phyloP scores from a whole-genome alignment of 257 asterid species.

The Penstemon davidsonii region DNA sequence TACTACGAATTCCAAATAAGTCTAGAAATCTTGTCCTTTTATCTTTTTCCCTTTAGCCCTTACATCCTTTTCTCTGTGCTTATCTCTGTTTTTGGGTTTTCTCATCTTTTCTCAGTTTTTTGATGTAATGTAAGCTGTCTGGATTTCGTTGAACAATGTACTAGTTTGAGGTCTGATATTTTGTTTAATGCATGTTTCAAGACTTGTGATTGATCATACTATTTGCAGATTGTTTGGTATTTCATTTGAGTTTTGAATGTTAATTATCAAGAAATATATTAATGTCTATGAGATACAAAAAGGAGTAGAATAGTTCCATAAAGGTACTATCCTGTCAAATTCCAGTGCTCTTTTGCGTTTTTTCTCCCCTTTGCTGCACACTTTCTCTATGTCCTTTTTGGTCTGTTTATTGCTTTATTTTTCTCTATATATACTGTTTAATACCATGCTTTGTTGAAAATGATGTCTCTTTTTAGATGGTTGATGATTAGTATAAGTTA shows the following conservation, averaged over 20 bases:
- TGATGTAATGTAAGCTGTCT: background rate
- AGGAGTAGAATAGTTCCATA: background rate
- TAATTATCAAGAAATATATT: background rate
- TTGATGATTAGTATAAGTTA: background rate
- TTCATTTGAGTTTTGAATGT: constrained; percentile 5
- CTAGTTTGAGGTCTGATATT: background rate
- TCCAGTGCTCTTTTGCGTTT: too few species aligned
- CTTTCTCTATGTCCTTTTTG: too few species aligned
- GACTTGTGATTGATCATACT: background rate
- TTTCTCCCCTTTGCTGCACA: too few species aligned
- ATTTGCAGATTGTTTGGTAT: background rate
- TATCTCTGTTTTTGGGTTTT: background rate
- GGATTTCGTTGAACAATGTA: background rate
- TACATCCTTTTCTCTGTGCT: too few species aligned
- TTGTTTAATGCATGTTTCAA: constrained; percentile 2
- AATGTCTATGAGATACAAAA: too few species aligned
- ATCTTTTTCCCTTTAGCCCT: background rate
- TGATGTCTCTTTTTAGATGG: background rate
- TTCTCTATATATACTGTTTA: background rate
- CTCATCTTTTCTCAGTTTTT: background rate
- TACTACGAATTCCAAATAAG: background rate
- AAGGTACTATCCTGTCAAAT: background rate
- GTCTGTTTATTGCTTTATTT: background rate
- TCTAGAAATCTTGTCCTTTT: background rate
- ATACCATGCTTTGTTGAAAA: background rate